Percentiles rank a stretch among this genome's conserved stretches.
Conservation (phyloP, 768 basidiomycete species). For the Crepidotus variabilis region DNA sequence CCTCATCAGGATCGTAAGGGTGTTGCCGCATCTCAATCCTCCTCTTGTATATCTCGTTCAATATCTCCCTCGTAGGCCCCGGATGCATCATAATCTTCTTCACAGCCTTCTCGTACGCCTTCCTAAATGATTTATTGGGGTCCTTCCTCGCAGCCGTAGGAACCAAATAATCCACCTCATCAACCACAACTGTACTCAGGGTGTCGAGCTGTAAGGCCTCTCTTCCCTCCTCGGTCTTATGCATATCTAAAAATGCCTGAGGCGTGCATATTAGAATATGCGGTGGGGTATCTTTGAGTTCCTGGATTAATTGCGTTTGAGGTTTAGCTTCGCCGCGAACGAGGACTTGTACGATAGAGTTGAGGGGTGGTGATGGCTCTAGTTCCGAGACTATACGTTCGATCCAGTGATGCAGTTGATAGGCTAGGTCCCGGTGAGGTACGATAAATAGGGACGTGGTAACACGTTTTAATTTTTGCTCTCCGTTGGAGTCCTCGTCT, state of each 20-base stretch:
- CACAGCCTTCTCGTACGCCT: slow-evolving; percentile 31
- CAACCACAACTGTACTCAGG: slow-evolving; percentile 61
- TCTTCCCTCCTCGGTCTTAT: slow-evolving; percentile 31
- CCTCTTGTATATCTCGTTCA: slow-evolving; percentile 51
- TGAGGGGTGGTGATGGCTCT: slow-evolving; percentile 27
- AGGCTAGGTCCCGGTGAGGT: slow-evolving; percentile 70
- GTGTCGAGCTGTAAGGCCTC: slow-evolving; percentile 39
- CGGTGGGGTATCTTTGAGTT: slow-evolving; percentile 43
- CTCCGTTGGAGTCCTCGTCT: slow-evolving; percentile 14
- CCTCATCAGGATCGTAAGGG: slow-evolving; percentile 13
- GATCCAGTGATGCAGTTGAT: slow-evolving; percentile 66
- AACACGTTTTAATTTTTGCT: slow-evolving; percentile 16
- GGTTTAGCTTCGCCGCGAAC: slow-evolving; percentile 47
- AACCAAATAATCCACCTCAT: slow-evolving; percentile 74
- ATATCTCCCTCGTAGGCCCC: slow-evolving; percentile 52
- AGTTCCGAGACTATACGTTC: slow-evolving; percentile 40
- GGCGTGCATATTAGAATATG: slow-evolving; percentile 73
- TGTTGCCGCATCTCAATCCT: slow-evolving; percentile 26
- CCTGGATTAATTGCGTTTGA: slow-evolving; percentile 34
- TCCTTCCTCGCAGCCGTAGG: slow-evolving; percentile 42
- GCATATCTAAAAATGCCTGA: slow-evolving; percentile 58
- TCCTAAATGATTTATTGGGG: slow-evolving; percentile 32
- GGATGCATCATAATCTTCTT: slow-evolving; percentile 50
- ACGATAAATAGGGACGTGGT: slow-evolving; percentile 62
- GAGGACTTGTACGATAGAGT: slow-evolving; percentile 54